Percentiles rank a stretch among this genome's conserved stretches.
These are phyloP conservation scores for Hypoxylon sp. DNA, from an alignment of 2,329 filamentous ascomycete genomes.

Conservation along the genomic window DNA sequence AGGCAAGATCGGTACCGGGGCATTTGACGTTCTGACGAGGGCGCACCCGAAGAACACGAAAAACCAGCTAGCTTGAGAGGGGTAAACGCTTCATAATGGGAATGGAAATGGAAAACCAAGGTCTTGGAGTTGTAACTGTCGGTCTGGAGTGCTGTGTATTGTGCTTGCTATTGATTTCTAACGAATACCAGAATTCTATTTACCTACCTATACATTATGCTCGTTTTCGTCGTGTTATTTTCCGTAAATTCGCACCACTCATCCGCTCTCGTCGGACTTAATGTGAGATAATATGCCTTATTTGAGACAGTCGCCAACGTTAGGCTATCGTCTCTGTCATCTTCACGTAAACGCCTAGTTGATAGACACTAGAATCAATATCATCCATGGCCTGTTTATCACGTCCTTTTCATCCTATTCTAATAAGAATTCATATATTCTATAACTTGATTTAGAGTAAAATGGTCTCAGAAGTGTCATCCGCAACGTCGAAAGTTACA, in stretches of 20 bases:
- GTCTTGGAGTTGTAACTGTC: constrained; percentile 9
- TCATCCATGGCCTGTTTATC: too few relatives aligned
- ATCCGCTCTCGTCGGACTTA: not conserved
- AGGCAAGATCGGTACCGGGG: constrained; percentile 85
- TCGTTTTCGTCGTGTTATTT: not conserved
- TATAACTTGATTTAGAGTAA: too few relatives aligned
- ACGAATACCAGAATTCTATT: constrained; percentile 11
- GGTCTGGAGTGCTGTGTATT: constrained; percentile 7
- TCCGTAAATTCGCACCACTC: not conserved
- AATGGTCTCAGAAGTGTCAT: too few relatives aligned
- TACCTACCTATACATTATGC: not conserved
- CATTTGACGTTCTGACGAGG: constrained; percentile 83
- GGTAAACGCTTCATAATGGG: not conserved
- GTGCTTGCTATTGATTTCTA: not conserved
- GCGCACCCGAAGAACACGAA: constrained; percentile 62
- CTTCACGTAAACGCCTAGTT: not conserved
- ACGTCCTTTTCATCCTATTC: too few relatives aligned
- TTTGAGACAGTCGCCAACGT: too few relatives aligned
- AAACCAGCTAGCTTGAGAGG: constrained; percentile 36
- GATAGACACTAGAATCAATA: not conserved
- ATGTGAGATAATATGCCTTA: not conserved
- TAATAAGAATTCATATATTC: too few relatives aligned
- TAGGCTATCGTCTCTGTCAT: too few relatives aligned
- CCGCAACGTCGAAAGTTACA: too few relatives aligned
- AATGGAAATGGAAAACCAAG: constrained; percentile 4